Base-by-base conservation (phyloP, 2,329 filamentous ascomycete genomes). In the Epichloe amarillans region DNA sequence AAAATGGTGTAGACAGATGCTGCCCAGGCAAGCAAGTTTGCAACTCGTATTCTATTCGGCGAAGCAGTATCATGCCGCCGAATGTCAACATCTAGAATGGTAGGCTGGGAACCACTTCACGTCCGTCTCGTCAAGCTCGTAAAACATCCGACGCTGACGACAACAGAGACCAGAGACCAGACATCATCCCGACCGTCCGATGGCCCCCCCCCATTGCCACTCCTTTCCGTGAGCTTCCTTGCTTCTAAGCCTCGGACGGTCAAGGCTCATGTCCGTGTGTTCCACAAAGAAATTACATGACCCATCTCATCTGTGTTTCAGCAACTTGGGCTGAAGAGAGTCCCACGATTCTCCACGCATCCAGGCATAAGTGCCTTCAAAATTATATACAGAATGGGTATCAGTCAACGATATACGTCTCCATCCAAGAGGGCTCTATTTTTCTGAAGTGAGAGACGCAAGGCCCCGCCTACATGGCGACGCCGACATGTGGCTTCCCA, bases 401-500 rank as follows among this genome's bases (percentile, higher is more conserved):
- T 36, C 42, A 33, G 19, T 45, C 49, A 35, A 35, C 36, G 41
- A 46, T 43, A 35, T 46, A 41, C 49, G 33, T 5, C 23, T 41
- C 2, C 42, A 38, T 41, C 21, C 14, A 12, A 10, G 23, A 36
- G 40, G 21, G 23, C 15, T 35, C 50, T 48, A 21, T 45, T 23
- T 17, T 46, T 46, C 38, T 26, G 3, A 50, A 40, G 14, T 37
- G 42, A 35, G 35, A 36, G n/a, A n/a, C 14, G 12, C 15, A 23
- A 38, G 39, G 42, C n/a, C 6, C 49, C 47, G 50, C 46, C 47
- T 55, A 64, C 47, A 62, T 58, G 41, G 63, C 64, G 50, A 64
- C 19, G 30, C 57, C 62, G 36, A 64, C 60, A 38, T 55, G 58
- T 50, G 54, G 51, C 50, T 55, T 51, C 47, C 50, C 53, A 19